Percentiles rank a stretch among this genome's conserved stretches.
Evolutionary conservation across 1,139 yeast genomes (phyloP).

Genomic region (Yamadazyma epiphylla): DNA sequence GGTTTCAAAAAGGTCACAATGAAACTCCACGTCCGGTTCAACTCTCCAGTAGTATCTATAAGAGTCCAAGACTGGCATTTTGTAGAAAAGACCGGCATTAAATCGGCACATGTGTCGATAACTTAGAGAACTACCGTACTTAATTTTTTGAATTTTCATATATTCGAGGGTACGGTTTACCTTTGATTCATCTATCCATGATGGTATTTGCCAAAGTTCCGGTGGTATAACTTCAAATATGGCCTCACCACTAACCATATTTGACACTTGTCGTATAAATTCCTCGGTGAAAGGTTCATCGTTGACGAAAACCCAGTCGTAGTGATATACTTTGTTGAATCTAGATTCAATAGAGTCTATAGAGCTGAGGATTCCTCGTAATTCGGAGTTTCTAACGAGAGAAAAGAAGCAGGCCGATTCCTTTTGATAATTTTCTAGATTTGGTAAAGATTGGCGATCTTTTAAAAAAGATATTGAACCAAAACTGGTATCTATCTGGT

Average conservation of each 20-base stretch:
- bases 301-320: constrained; percentile 84
- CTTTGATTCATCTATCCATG: constrained; percentile 37
- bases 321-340: constrained; percentile 82
- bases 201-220: constrained; percentile 43
- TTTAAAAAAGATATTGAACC: too few relatives aligned
- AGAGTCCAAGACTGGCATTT: constrained; percentile 61
- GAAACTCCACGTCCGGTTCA: constrained; percentile 84
- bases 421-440: constrained; percentile 2
- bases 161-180: constrained; percentile 49
- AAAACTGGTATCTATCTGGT: too few relatives aligned
- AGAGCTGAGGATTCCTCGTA: constrained; percentile 62
- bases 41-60: constrained; percentile 92
- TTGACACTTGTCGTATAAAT: constrained; percentile 48
- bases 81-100: constrained; percentile 72
- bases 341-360: constrained; percentile 72
- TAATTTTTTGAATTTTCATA: constrained; percentile 29
- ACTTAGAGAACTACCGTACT: constrained; percentile 74
- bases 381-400: constrained; percentile 68
- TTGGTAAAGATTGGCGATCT: not conserved
- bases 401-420: constrained; percentile 63
- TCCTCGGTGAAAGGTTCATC: constrained; percentile 66
- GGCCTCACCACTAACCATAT: constrained; percentile 51
- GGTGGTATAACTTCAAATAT: constrained; percentile 57
- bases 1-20: constrained; percentile 73
- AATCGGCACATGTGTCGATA: constrained; percentile 71